These are phyloP conservation scores for Annulohypoxylon stygium DNA, from an alignment of 495 filamentous ascomycete genomes.

Conservation along the genomic window DNA sequence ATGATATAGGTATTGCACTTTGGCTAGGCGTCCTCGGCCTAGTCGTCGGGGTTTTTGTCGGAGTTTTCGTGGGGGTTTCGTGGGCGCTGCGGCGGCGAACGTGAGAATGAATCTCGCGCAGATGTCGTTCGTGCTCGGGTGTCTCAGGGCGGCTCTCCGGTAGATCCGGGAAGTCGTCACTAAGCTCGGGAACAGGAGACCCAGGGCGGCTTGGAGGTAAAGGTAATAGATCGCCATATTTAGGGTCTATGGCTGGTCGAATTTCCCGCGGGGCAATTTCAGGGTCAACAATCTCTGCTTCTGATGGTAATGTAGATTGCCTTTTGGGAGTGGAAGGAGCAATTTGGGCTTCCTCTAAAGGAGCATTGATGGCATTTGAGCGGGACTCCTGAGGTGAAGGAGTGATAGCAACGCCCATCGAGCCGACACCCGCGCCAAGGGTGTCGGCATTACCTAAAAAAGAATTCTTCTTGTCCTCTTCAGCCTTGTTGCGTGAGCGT, in stretches of 20 bases:
- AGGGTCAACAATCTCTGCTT: constrained; percentile 60
- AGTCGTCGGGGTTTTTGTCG: constrained; percentile 43
- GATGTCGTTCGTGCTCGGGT: constrained; percentile 51
- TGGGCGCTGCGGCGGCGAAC: constrained; percentile 53
- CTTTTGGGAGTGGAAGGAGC: constrained; percentile 29
- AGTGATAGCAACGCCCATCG: constrained; percentile 60
- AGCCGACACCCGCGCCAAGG: constrained; percentile 72
- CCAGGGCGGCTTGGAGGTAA: constrained; percentile 65
- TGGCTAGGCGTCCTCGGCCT: constrained; percentile 61
- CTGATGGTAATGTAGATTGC: constrained; percentile 47
- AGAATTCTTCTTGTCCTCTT: constrained; percentile 61
- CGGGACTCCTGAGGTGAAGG: constrained; percentile 58
- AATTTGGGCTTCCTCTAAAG: constrained; percentile 41
- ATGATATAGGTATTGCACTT: constrained; percentile 65
- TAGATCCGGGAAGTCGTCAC: constrained; percentile 58
- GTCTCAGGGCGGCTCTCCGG: constrained; percentile 66
- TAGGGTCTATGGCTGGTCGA: constrained; percentile 69
- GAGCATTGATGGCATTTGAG: constrained; percentile 58
- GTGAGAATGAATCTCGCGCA: constrained; percentile 49
- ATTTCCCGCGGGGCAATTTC: constrained; percentile 65
- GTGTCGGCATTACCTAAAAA: constrained; percentile 75
- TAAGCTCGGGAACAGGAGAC: constrained; percentile 54
- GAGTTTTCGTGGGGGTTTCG: constrained; percentile 39
- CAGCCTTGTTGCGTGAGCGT: constrained; percentile 46
- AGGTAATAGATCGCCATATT: constrained; percentile 67